Evolutionary conservation across 2,329 filamentous ascomycete genomes (phyloP), one percentile per base, ranked within the genome.

Genomic region (Ophiostoma australiae): DNA sequence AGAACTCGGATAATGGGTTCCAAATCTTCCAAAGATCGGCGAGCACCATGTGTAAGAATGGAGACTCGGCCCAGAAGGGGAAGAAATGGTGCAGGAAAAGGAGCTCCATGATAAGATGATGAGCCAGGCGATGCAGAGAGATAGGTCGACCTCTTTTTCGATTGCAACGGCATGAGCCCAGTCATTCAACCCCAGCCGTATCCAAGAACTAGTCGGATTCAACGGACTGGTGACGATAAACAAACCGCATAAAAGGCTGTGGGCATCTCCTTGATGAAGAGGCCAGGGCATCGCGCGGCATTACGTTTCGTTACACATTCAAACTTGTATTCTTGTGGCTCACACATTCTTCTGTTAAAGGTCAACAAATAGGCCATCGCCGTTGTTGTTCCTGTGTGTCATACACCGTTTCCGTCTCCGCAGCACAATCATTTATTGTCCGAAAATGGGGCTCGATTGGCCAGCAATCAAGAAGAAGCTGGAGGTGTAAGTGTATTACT

Each of bases 401-500:
- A 31, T 58, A 17, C 52, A 27, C n/a, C 23, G 52, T 27, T 17
- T 58, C n/a, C 10, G n/a, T 11, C 48, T 41, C 66, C 68, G 70
- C 66, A 48, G 68, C 20, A 48, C 27, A 4, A 33, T 39, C 41
- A 68, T 37, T 7, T 41, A 39, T 27, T 17, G 8, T 23, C 23
- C 39, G 23, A 69, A 44, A 61, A 69, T 65, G 68, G 68, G 68
- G 8, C 11, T 69, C 37, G 27, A 69, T 37, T 69, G 68, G 68
- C 37, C 31, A 3, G 55, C 23, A 27, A 63, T 70, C 1, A 70
- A 70, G 7, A 63, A 68, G 37, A 37, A 31, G 17, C 37, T 70
- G 3, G 65, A 70, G 31, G 70, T 70, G 70, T 70, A 52, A 68
- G 69, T 68, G n/a, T 0, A 17, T 6, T 11, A 48, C 52, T 58